Evolutionary conservation across 2,329 filamentous ascomycete genomes (phyloP).

Genomic region (Fusarium staphyleae): DNA sequence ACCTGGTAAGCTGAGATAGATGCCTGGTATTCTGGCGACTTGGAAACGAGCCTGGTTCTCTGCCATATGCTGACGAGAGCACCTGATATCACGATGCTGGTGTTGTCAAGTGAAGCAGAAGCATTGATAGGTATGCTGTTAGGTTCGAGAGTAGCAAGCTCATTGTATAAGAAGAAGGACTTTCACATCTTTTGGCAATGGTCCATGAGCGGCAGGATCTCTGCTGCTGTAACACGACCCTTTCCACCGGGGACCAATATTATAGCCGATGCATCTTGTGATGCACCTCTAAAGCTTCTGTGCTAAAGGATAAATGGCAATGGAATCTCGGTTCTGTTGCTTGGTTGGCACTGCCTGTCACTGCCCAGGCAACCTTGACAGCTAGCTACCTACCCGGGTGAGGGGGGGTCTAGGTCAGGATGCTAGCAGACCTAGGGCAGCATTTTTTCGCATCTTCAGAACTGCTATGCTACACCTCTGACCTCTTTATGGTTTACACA

Average conservation of each 20-base stretch:
- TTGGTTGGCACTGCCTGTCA: too few species aligned
- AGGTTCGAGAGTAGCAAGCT: not conserved
- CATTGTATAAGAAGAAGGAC: conserved; percentile 2
- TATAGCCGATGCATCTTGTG: conserved; percentile 9
- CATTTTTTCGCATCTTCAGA: too few species aligned
- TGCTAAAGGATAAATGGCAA: too few species aligned
- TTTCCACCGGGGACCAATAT: not conserved
- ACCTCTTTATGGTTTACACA: too few species aligned
- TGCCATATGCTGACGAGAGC: not conserved
- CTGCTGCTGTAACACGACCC: not conserved
- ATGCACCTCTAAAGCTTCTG: too few species aligned
- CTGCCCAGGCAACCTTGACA: too few species aligned
- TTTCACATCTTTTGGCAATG: not conserved
- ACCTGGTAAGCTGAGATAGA: conserved; percentile 17
- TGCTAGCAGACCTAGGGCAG: too few species aligned
- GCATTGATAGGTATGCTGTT: not conserved
- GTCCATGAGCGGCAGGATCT: too few species aligned
- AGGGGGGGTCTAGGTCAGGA: too few species aligned
- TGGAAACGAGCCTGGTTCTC: not conserved
- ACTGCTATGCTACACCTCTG: too few species aligned
- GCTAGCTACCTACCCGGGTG: too few species aligned
- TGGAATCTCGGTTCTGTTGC: too few species aligned
- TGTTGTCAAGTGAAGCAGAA: not conserved
- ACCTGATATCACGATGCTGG: not conserved
- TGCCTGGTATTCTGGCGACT: not conserved